These are phyloP conservation scores for Fusarium drepaniforme DNA, from an alignment of 2,329 filamentous ascomycete species.

Conservation along the genomic window DNA sequence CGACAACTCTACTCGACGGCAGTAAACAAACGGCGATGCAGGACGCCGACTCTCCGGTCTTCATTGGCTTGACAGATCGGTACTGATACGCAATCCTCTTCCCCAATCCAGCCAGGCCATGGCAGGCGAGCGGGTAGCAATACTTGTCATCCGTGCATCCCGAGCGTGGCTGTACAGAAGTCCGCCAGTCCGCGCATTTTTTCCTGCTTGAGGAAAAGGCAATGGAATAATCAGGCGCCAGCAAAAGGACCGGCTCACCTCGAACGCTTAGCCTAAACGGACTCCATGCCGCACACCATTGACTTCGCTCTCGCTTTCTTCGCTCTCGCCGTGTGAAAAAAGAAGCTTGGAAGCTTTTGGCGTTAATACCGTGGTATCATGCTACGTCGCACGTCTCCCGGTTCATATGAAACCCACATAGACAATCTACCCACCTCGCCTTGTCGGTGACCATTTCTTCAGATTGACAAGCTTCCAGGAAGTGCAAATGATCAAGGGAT, in stretches of 20 bases:
- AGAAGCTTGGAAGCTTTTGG: background rate
- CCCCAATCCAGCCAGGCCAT: background rate
- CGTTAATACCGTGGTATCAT: background rate
- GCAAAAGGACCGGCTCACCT: background rate
- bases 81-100: slow-evolving; percentile 10
- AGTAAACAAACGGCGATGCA: slow-evolving; percentile 19
- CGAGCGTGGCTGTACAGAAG: slow-evolving; percentile 37
- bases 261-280: background rate
- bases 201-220: slow-evolving; percentile 6
- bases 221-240: slow-evolving; percentile 18
- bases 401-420: background rate
- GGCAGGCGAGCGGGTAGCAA: background rate
- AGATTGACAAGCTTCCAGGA: background rate
- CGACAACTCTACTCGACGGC: background rate
- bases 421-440: background rate
- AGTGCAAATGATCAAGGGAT: slow-evolving; percentile 1
- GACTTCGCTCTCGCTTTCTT: background rate
- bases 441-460: background rate
- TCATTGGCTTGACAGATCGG: slow-evolving; percentile 6
- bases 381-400: background rate
- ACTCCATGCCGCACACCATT: slow-evolving; percentile 1
- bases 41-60: slow-evolving; percentile 17
- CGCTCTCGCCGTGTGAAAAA: background rate
- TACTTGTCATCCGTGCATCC: slow-evolving; percentile 29
- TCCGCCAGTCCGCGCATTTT: background rate